phyloP scores from a whole-genome alignment of 2,329 filamentous ascomycete species.

The Botryosphaeria dothidea region DNA sequence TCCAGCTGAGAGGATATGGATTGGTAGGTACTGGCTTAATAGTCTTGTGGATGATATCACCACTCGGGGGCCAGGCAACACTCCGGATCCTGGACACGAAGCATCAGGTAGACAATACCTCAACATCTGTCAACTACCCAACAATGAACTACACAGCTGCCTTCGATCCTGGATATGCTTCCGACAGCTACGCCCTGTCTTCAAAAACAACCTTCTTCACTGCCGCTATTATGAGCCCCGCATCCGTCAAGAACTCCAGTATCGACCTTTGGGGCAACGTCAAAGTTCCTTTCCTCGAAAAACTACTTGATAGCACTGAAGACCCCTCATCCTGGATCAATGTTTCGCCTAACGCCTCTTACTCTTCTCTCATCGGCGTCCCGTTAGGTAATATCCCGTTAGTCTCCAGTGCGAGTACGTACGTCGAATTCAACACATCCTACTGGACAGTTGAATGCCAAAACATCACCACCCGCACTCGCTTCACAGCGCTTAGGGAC shows the following conservation, averaged over 20 bases:
- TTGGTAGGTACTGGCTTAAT: slow-evolving; percentile 18
- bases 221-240: neutral
- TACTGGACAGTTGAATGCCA: neutral
- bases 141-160: neutral
- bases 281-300: neutral
- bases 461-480: neutral
- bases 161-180: neutral
- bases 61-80: slow-evolving; percentile 22
- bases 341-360: neutral
- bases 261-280: neutral
- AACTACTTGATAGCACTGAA: neutral
- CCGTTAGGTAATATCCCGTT: neutral
- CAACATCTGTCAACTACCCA: neutral
- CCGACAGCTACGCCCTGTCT: neutral
- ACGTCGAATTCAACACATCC: neutral
- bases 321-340: neutral
- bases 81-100: slow-evolving; percentile 19
- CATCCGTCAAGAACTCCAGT: neutral
- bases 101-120: neutral
- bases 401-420: neutral
- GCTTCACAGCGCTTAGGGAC: neutral
- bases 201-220: neutral
- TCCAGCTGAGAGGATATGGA: slow-evolving; percentile 21
- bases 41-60: slow-evolving; percentile 20
- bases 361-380: neutral